Evolutionary conservation across 805 yeast genomes (phyloP), one percentile per base, ranked within the genome.

Genomic region (Hyphopichia homilentoma): DNA sequence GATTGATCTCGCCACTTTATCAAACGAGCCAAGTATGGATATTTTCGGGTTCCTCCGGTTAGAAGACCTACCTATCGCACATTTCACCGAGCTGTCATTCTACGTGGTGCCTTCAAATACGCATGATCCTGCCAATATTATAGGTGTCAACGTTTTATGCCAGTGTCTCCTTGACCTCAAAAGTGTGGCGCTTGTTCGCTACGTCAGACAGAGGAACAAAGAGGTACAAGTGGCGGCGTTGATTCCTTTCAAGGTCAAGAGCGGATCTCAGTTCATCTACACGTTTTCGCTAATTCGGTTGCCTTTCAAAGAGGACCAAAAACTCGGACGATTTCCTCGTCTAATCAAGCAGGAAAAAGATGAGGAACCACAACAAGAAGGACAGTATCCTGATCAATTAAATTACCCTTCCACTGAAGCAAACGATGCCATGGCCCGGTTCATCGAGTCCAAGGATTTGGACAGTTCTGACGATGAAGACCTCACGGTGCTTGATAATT

Each of bases 221-320:
- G 79, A 75, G 24, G 72, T 79, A 4, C 58, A 57, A 16, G 44
- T 72, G 18, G 80, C 77, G 34, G 79, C 70, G 2, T 56, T 82
- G 41, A 57, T 68, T 9, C 94, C 93, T 0, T 50, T 50, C 1
- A 46, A 59, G 16, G 16, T 42, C 7, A 31, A 27, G 14, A 22
- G 33, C 3, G 35, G 29, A 4, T 30, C 27, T 1, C 32, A 33
- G 4, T 39, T 28, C 35, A 39, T 50, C 13, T 61, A 72, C 37
- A 67, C 70, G 0, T 66, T 85, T 33, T 57, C 72, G 1, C 50
- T 79, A 41, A 68, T 69, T 8, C 61, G 79, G 28, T 50, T 87
- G 8, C 93, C 96, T 2, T 84, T 74, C 53, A 70, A 73, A 26
- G 95, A 85, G 41, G 96, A 88, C 52, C 82, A 78, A 40, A 74